Percentiles rank a stretch among this genome's conserved stretches.
Conservation (phyloP, 345 rosid genomes). For the Xanthoceras sorbifolium region DNA sequence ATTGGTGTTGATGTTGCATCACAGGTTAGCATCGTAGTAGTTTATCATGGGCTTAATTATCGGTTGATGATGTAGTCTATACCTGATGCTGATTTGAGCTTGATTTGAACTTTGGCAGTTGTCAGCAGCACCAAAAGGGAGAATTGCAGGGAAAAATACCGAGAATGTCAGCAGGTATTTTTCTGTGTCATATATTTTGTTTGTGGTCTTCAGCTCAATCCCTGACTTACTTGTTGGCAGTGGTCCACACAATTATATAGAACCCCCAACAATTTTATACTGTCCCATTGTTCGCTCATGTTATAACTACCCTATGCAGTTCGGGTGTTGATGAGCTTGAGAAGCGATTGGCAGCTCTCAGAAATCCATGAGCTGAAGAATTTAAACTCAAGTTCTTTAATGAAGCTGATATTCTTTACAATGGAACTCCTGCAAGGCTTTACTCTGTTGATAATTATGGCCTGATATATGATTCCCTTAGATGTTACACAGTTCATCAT, state of each 20-base stretch:
- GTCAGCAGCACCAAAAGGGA: slow-evolving; percentile 83
- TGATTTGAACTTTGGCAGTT: slow-evolving; percentile 45
- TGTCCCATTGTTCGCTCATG: slow-evolving; percentile 2
- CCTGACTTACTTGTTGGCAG: background rate
- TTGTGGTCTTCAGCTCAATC: too few species aligned
- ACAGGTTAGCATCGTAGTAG: slow-evolving; percentile 58
- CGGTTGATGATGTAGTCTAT: slow-evolving; percentile 9
- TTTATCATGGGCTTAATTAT: background rate
- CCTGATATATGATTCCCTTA: background rate
- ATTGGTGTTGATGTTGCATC: slow-evolving; percentile 93
- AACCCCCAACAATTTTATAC: background rate
- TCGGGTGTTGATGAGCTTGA: slow-evolving; percentile 76
- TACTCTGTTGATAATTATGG: slow-evolving; percentile 17
- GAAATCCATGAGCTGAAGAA: slow-evolving; percentile 46
- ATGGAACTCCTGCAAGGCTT: background rate
- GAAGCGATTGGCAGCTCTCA: slow-evolving; percentile 90
- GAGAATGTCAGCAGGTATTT: slow-evolving; percentile 69
- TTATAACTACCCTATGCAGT: slow-evolving; percentile 40
- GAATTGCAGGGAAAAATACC: slow-evolving; percentile 62
- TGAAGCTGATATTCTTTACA: background rate
- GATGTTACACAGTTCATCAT: background rate
- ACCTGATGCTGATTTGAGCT: slow-evolving; percentile 13
- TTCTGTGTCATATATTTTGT: background rate
- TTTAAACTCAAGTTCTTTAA: background rate
- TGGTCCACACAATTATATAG: background rate